A percentile compares a stretch with the other conserved stretches of the same genome.
phyloP scores from a whole-genome alignment of 495 filamentous ascomycete genomes.

The Sphaerosporella brunnea region DNA sequence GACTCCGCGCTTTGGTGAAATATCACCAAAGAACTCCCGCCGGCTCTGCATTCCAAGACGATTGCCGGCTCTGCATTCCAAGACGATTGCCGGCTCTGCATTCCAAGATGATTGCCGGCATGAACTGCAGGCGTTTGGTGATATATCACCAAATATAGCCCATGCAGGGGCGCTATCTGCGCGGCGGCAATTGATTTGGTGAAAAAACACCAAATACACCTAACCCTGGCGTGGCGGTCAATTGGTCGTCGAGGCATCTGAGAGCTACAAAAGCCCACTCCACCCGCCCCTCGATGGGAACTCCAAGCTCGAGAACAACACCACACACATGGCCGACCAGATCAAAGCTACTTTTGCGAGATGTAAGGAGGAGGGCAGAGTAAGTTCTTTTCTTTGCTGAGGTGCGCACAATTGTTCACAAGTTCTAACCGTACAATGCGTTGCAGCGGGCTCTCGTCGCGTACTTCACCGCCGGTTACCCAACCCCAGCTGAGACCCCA shows the following conservation, averaged over 20 bases:
- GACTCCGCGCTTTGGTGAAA: too few species aligned
- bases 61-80: too few species aligned
- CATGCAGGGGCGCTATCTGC: not conserved
- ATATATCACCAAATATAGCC: slow-evolving; percentile 11
- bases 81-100: too few species aligned
- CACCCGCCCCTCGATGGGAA: not conserved
- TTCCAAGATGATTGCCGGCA: too few species aligned
- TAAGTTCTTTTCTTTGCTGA: slow-evolving; percentile 27
- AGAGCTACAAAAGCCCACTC: slow-evolving; percentile 5
- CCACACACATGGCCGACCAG: slow-evolving; percentile 36
- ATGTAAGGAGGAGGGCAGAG: slow-evolving; percentile 60
- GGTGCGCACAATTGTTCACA: slow-evolving; percentile 24
- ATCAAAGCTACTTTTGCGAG: slow-evolving; percentile 75
- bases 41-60: too few species aligned
- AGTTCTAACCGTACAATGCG: slow-evolving; percentile 1
- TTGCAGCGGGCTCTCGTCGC: slow-evolving; percentile 62
- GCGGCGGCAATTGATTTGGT: slow-evolving; percentile 6
- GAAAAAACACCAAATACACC: slow-evolving; percentile 12
- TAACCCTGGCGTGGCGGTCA: not conserved
- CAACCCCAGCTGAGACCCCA: slow-evolving; percentile 60
- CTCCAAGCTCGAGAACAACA: not conserved
- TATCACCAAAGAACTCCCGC: too few species aligned
- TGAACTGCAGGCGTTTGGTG: slow-evolving; percentile 10
- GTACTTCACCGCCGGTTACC: slow-evolving; percentile 92
- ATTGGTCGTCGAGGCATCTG: slow-evolving; percentile 9